phyloP scores from a whole-genome alignment of 1,284 basidiomycete species.

The Apiotrichum veenhuisii region DNA sequence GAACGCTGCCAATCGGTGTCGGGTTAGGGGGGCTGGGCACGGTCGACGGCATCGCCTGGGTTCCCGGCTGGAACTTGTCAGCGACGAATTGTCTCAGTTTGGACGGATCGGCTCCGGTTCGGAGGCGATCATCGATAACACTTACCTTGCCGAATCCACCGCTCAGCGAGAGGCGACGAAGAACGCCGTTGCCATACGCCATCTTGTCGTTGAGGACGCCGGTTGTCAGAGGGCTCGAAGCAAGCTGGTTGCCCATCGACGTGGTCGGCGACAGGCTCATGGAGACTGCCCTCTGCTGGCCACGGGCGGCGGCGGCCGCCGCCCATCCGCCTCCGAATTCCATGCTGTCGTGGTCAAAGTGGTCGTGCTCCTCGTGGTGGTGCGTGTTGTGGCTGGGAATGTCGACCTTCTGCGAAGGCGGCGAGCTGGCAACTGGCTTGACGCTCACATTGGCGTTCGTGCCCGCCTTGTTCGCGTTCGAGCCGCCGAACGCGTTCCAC shows the following conservation, averaged over 20 bases:
- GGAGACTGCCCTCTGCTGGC: conserved; percentile 31
- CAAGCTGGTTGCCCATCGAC: conserved; percentile 1
- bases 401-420: conserved; percentile 5
- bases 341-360: conserved; percentile 34
- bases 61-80: not conserved
- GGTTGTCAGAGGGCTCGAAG: conserved; percentile 4
- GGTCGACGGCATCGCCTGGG: conserved; percentile 1
- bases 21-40: conserved; percentile 23
- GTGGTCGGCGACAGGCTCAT: conserved; percentile 24
- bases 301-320: conserved; percentile 17
- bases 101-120: no score
- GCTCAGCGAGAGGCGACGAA: conserved; percentile 38
- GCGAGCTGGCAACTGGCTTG: conserved; percentile 16
- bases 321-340: conserved; percentile 42
- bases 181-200: conserved; percentile 40
- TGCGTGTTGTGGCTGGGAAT: not conserved
- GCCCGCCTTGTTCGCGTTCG: conserved; percentile 2
- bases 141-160: conserved; percentile 32
- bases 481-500: conserved; percentile 13
- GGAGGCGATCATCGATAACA: conserved; percentile 6
- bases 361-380: conserved; percentile 14
- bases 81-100: not conserved
- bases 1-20: conserved; percentile 14
- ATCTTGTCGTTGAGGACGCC: conserved; percentile 39
- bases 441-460: not conserved